These are phyloP conservation scores for Eucalyptus cladocalyx DNA, from an alignment of 345 rosid genomes.

Conservation along the genomic window DNA sequence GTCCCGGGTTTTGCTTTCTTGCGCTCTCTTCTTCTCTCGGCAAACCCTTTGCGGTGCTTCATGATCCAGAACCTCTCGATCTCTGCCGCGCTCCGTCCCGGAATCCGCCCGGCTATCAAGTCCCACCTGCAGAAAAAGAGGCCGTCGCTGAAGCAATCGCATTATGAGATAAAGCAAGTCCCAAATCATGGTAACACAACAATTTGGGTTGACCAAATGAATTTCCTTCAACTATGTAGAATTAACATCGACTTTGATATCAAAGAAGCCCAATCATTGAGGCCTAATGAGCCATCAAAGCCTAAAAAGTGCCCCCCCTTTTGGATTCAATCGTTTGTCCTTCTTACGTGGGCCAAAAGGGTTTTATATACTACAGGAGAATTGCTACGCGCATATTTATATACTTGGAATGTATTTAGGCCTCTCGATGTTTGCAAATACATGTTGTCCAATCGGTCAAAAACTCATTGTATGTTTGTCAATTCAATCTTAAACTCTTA, in stretches of 20 bases:
- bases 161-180: neutral
- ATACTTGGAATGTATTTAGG: neutral
- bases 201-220: neutral
- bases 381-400: neutral
- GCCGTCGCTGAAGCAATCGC: neutral
- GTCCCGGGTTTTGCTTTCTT: neutral
- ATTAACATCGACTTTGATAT: no score
- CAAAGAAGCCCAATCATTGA: neutral
- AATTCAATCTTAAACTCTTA: rapidly evolving
- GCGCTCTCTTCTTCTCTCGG: neutral
- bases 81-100: neutral
- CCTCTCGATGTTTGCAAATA: no score
- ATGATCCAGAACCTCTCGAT: slow-evolving; percentile 8
- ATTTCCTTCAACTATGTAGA: neutral
- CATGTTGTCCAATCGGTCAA: neutral
- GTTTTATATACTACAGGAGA: neutral
- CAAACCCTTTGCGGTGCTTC: neutral
- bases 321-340: neutral
- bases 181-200: neutral
- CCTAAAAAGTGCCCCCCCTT: neutral
- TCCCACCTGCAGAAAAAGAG: neutral
- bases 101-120: slow-evolving; percentile 2
- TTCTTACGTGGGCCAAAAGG: neutral
- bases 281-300: neutral
- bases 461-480: rapidly evolving